Evolutionary conservation across 768 basidiomycete species (phyloP).

Genomic region (Lyophyllum decastes): DNA sequence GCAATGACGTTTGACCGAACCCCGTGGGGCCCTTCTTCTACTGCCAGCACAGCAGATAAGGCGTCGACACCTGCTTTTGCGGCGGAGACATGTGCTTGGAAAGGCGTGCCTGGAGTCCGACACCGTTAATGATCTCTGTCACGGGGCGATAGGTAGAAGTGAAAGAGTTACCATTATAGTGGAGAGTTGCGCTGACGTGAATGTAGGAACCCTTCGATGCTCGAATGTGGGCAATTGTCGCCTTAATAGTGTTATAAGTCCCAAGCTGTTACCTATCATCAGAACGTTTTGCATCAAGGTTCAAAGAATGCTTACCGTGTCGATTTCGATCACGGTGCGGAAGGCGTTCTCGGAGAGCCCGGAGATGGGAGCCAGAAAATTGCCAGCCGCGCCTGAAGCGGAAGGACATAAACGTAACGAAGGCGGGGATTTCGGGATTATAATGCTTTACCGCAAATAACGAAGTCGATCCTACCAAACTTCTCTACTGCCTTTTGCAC

Average conservation of each 20-base stretch:
- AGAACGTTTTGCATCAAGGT: neutral
- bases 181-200: constrained; percentile 87
- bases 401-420: neutral
- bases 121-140: constrained; percentile 13
- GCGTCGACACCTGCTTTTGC: constrained; percentile 96
- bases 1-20: constrained; percentile 87
- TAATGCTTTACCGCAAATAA: constrained; percentile 75
- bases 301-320: constrained; percentile 57
- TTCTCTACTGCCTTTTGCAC: constrained; percentile 71
- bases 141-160: neutral
- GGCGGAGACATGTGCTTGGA: constrained; percentile 91
- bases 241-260: constrained; percentile 93
- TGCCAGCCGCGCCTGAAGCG: constrained; percentile 88
- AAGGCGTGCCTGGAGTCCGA: constrained; percentile 61
- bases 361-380: constrained; percentile 88
- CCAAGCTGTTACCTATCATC: constrained; percentile 59
- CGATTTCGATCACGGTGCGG: constrained; percentile 91
- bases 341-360: constrained; percentile 89
- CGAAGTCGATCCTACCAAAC: constrained; percentile 91
- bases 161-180: constrained; percentile 65
- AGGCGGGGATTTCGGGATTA: neutral
- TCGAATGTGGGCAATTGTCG: constrained; percentile 76
- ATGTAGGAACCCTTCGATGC: constrained; percentile 79
- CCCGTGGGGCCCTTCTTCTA: constrained; percentile 95
- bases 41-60: constrained; percentile 79